phyloP scores from a whole-genome alignment of 2,329 filamentous ascomycete species.

The Anisogramma anomala region DNA sequence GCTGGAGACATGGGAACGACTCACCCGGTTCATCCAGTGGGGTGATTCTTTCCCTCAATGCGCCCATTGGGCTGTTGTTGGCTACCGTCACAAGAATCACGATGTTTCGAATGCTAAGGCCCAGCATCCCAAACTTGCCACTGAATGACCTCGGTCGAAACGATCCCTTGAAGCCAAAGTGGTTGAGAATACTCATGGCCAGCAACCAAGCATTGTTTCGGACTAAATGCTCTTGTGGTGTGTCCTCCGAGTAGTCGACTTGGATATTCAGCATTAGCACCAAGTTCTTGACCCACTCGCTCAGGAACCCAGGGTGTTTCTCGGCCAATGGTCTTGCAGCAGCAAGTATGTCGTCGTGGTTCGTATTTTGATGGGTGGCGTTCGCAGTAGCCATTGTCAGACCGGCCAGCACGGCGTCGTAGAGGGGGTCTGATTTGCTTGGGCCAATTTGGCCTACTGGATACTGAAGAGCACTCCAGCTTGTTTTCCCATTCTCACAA shows the following conservation, averaged over 20 bases:
- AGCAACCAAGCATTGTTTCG: slow-evolving; percentile 62
- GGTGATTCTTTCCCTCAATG: slow-evolving; percentile 41
- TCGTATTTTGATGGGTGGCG: slow-evolving; percentile 32
- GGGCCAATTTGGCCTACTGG: slow-evolving; percentile 36
- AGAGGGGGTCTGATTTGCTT: slow-evolving; percentile 36
- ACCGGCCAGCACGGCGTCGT: slow-evolving; percentile 48
- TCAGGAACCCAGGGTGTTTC: slow-evolving; percentile 40
- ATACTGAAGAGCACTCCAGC: slow-evolving; percentile 46
- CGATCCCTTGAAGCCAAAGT: slow-evolving; percentile 61
- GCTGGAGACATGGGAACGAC: slow-evolving; percentile 17
- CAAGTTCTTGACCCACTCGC: slow-evolving; percentile 53
- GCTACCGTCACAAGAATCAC: slow-evolving; percentile 54
- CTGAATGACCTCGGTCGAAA: slow-evolving; percentile 49
- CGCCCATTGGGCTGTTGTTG: slow-evolving; percentile 38
- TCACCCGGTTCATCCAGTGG: slow-evolving; percentile 53
- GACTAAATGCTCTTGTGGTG: slow-evolving; percentile 59
- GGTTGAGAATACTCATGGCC: slow-evolving; percentile 67
- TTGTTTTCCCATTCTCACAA: slow-evolving; percentile 45
- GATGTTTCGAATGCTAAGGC: slow-evolving; percentile 64
- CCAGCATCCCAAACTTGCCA: slow-evolving; percentile 63
- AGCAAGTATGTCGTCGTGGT: slow-evolving; percentile 62
- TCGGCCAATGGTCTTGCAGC: slow-evolving; percentile 43
- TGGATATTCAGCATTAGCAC: slow-evolving; percentile 59
- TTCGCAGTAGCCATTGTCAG: slow-evolving; percentile 43
- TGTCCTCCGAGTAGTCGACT: slow-evolving; percentile 72